Conservation (phyloP, 1,284 basidiomycete species). For the Somion occarium region DNA sequence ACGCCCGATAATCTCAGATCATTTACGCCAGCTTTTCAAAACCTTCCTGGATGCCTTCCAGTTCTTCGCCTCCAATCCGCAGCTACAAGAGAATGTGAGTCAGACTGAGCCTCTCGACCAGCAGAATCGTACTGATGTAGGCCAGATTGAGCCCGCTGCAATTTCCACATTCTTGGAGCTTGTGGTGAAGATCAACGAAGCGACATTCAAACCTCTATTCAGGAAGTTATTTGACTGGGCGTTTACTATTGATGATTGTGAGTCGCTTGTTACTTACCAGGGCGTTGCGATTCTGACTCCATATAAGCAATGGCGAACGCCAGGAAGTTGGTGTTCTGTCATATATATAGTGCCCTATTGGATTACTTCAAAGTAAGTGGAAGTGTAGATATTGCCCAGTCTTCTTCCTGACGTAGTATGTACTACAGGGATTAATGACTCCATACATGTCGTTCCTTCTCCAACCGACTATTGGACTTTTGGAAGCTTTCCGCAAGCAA, state of each 20-base stretch:
- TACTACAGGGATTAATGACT: slow-evolving; percentile 73
- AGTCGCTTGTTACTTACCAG: slow-evolving; percentile 16
- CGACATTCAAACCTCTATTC: slow-evolving; percentile 90
- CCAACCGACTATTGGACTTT: slow-evolving; percentile 61
- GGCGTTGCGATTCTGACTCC: not conserved
- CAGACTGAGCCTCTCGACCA: slow-evolving; percentile 15
- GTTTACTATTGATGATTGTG: slow-evolving; percentile 57
- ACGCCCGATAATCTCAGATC: slow-evolving; percentile 60
- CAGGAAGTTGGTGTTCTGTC: slow-evolving; percentile 68
- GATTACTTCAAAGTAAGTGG: slow-evolving; percentile 77
- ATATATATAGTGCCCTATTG: slow-evolving; percentile 67
- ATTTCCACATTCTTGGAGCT: slow-evolving; percentile 83
- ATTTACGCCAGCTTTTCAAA: slow-evolving; percentile 74
- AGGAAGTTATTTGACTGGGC: slow-evolving; percentile 95
- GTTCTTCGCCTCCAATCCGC: slow-evolving; percentile 37
- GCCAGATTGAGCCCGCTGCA: slow-evolving; percentile 48
- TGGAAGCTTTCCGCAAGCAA: slow-evolving; percentile 45
- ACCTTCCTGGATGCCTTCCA: slow-evolving; percentile 83
- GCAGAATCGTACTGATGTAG: not conserved
- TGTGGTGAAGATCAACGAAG: slow-evolving; percentile 92
- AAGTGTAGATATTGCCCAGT: slow-evolving; percentile 9
- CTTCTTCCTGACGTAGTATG: not conserved
- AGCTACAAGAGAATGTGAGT: slow-evolving; percentile 32
- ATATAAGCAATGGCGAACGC: slow-evolving; percentile 24
- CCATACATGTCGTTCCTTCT: slow-evolving; percentile 83